Base-by-base conservation (phyloP, 495 filamentous ascomycete species). In the Neurospora sp. region DNA sequence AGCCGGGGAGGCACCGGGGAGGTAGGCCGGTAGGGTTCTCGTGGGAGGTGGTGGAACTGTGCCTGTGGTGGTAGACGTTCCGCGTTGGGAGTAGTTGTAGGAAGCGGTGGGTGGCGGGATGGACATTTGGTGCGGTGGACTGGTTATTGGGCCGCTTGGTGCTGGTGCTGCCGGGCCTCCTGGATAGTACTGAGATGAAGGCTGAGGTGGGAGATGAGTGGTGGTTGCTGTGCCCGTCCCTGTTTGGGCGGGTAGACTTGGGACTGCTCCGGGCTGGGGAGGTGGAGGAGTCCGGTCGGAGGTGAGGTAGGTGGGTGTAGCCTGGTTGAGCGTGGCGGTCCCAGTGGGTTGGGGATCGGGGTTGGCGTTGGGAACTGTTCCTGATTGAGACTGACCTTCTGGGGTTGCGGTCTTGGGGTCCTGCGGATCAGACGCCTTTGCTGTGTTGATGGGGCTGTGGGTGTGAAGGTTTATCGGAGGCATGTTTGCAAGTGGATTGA, bases 401-500 rank as follows among this genome's bases (percentile, higher is more conserved):
- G 81, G 73, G 53, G 76, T 73, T 76, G 84, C 81, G 71, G 88
- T 88, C 80, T 87, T 80, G 69, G 84, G 84, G 69, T 86, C 85
- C 41, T 66, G 14, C 22, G 84, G 75, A 53, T 82, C 86, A 20
- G 82, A 80, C 22, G 87, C 79, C 77, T 88, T 89, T 44, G 83
- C 83, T 11, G 85, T 76, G 69, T 83, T 87, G 75, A 92, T 88
- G 69, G 90, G 89, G 68, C 86, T 86, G 46, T 89, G 82, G 27
- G 83, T 86, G 83, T 90, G 87, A 38, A 90, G 83, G 53, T 81
- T 86, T 74, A 92, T 87, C 5, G 88, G 87, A 11, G 87, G 81
- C 85, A 90, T 90, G 41, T 37, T 83, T 71, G 71, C 72, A 76
- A 74, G 76, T 75, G 73, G 68, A 1, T 35, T 66, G 53, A 66